Base-by-base conservation (phyloP, 495 filamentous ascomycete genomes). In the Aspergillus kassunensis region DNA sequence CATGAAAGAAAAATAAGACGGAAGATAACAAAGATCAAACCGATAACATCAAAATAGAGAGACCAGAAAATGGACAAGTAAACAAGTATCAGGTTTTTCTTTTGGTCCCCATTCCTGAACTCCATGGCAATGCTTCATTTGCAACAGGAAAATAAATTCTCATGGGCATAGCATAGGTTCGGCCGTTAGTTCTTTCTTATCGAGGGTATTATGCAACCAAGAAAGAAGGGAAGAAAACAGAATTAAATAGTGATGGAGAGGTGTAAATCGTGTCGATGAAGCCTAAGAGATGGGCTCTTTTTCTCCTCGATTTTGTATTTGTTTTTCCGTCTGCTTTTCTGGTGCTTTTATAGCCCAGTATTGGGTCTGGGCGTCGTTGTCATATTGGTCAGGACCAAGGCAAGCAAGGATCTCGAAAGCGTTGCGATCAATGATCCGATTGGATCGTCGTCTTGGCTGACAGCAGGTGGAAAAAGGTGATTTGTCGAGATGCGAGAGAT, bases 121-220 rank as follows among this genome's bases (percentile, higher is more conserved):
- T 35, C 49, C 49, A 25, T 49, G 27, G 39, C 39, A 44, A 51
- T 51, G 49, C 49, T 42, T 42, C 21, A 19, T 36, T 51, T 13
- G 18, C 19, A 51, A 44, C 35, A 42, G 19, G 23, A 30, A 50
- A 43, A 21, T 41, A 13, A 13, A 51, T 30, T 30, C 24, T 51
- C 24, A 20, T 4, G 36, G 29, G 30, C 37, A 43, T 51, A 44
- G 37, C 39, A 24, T 18, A 37, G 11, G 29, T 37, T 49, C 45
- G 45, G 45, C 45, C 45, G 45, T 49, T 39, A 49, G 33, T 37
- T 34, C 45, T 37, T 34, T n/a, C 37, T 49, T 49, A 49, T 25
- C 29, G 29, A 19, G 16, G 18, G 18, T 51, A 33, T 24, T 31
- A 23, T 42, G 25, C 33, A 15, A n/a, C 23, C 31, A 18, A 46